Base-by-base conservation (phyloP, 306 rosid genomes). In the Fragaria nilgerrensis region DNA sequence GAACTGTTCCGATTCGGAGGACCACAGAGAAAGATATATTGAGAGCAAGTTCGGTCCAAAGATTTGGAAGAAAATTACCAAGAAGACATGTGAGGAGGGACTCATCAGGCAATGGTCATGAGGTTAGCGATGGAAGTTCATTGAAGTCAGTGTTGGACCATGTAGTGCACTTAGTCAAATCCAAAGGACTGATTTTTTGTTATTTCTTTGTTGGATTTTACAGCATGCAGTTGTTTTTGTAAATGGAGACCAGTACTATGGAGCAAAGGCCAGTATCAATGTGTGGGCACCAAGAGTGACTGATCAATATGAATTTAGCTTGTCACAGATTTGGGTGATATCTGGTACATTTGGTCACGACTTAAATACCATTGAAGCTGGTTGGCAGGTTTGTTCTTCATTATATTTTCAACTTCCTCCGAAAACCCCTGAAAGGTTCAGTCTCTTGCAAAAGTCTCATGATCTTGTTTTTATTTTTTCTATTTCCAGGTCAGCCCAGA, bases 181-280 rank as follows among this genome's bases (percentile, higher is more conserved):
- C 37, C 53, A 39, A 74, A 20, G 39, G 4, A 50, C 66, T 66
- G 16, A 25, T 68, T 20, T 25, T 44, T 34, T 9, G 13, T 53
- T 61, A 11, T 20, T 23, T 36, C 32, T 70, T 39, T 36, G 48
- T 69, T 53, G 65, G 39, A 77, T 19, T 71, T 75, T 71, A 84
- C 89, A 96, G 99, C 99, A 96, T 84, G 99, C 99, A 78, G 98
- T 96, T 76, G 87, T 96, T 25, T 92, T 82, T 87, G 97, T 87
- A 15, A 92, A 96, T 82, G 98, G 99, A 75, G 99, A 96, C 48
- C 97, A 92, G 82, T 96, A 91, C 56, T 96, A 86, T 77, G 99
- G 99, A 86, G 99, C 99, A 84, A 96, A 89, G 83, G 97, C 98
- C 68, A 88, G 84, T 73, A n/a, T 96, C 66, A 96, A 91, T 70